phyloP scores from a whole-genome alignment of 78 protist species.

The Acrasis kona region DNA sequence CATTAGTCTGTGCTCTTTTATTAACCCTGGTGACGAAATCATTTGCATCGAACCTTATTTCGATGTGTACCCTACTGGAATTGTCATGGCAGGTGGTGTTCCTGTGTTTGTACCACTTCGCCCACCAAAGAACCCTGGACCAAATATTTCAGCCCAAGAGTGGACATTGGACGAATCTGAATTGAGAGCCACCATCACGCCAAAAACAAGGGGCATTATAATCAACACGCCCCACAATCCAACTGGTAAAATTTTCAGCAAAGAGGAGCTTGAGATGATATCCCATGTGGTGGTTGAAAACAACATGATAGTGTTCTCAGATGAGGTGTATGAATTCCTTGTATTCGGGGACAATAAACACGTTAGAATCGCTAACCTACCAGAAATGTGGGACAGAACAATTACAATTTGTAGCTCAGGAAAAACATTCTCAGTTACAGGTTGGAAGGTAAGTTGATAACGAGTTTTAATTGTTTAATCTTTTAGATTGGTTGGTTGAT shows the following conservation, averaged over 20 bases:
- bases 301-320: conserved; percentile 33
- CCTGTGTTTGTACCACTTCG: not conserved
- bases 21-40: conserved; percentile 74
- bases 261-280: conserved; percentile 26
- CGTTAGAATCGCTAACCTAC: conserved; percentile 9
- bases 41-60: conserved; percentile 74
- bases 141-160: too few species aligned
- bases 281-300: conserved; percentile 22
- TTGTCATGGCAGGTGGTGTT: conserved; percentile 12
- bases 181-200: conserved; percentile 28
- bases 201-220: conserved; percentile 36
- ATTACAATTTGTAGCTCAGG: conserved; percentile 62
- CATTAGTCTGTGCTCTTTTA: conserved; percentile 5
- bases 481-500: not conserved
- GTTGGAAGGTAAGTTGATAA: conserved; percentile 18
- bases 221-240: conserved; percentile 73
- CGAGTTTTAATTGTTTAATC: not conserved
- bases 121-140: not conserved
- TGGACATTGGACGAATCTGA: conserved; percentile 38
- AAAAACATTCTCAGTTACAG: conserved; percentile 54
- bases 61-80: conserved; percentile 23
- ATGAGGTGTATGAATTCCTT: conserved; percentile 67
- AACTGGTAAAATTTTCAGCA: conserved; percentile 49
- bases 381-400: conserved; percentile 46
- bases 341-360: conserved; percentile 27